Percentiles rank a stretch among this genome's conserved stretches.
phyloP scores from a whole-genome alignment of 1,284 basidiomycete genomes.

The Wallemia hederae region DNA sequence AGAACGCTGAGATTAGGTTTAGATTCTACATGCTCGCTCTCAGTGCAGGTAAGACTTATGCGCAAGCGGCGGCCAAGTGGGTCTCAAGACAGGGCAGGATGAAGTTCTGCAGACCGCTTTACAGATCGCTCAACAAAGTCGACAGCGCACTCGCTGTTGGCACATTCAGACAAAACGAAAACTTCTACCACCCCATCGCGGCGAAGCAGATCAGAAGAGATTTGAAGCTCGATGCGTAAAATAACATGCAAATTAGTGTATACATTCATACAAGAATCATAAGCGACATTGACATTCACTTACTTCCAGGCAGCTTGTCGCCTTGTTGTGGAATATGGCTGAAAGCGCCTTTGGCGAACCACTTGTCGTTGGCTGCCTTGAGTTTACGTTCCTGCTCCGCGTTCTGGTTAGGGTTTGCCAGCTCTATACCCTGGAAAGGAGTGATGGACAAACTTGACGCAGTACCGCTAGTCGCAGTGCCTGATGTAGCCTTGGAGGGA shows the following conservation, averaged over 20 bases:
- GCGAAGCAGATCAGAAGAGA: not conserved
- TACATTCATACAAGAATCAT: not conserved
- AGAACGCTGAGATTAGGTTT: conserved; percentile 21
- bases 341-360: conserved; percentile 16
- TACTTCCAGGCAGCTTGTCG: not conserved
- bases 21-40: conserved; percentile 22
- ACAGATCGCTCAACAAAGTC: conserved; percentile 19
- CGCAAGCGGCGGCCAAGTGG: conserved; percentile 20
- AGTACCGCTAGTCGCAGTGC: conserved; percentile 33
- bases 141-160: conserved; percentile 19
- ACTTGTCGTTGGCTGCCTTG: conserved; percentile 16
- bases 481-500: conserved; percentile 25
- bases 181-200: conserved; percentile 15
- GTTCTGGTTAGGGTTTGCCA: conserved; percentile 15
- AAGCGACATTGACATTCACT: not conserved
- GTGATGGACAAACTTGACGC: conserved; percentile 80
- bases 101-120: conserved; percentile 19
- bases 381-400: conserved; percentile 9
- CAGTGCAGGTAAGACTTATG: conserved; percentile 19
- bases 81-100: conserved; percentile 21
- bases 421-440: conserved; percentile 56
- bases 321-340: conserved; percentile 6
- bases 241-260: no score
- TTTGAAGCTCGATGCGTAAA: not conserved
- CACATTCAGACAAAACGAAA: conserved; percentile 19